A percentile compares a stretch with the other conserved stretches of the same genome.
Evolutionary conservation across 2,329 filamentous ascomycete species (phyloP).

Genomic region (Fusarium sarcochroum): DNA sequence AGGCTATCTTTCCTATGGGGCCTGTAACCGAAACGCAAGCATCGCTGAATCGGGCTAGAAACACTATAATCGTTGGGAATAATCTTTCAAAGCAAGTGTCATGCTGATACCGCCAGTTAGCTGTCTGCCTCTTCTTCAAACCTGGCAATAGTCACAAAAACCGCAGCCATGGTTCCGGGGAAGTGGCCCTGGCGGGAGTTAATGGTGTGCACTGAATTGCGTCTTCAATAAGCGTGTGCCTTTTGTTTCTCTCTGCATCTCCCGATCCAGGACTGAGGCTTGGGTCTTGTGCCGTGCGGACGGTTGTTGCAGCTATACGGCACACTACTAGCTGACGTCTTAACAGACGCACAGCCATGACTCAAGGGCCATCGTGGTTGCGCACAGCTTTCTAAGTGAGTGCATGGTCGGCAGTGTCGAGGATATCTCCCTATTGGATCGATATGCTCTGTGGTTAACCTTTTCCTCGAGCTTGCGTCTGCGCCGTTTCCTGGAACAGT

Average conservation of each 20-base stretch:
- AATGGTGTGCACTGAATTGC: constrained; percentile 40
- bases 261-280: constrained; percentile 37
- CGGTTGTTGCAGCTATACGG: constrained; percentile 4
- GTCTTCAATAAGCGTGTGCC: constrained; percentile 10
- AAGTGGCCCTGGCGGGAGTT: constrained; percentile 43
- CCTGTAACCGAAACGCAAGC: constrained; percentile 36
- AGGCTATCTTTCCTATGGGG: constrained; percentile 39
- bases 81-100: constrained; percentile 39
- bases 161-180: constrained; percentile 39
- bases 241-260: constrained; percentile 24
- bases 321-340: constrained; percentile 44
- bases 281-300: constrained; percentile 36
- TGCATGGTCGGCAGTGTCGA: constrained; percentile 38
- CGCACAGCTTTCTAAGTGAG: constrained; percentile 31
- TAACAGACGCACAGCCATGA: constrained; percentile 43
- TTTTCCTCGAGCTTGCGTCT: constrained; percentile 39
- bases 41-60: constrained; percentile 41
- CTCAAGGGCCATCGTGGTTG: constrained; percentile 36
- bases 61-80: constrained; percentile 28
- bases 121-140: neutral
- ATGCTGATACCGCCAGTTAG: constrained; percentile 22
- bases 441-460: constrained; percentile 29
- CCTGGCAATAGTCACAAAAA: constrained; percentile 18
- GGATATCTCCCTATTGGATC: constrained; percentile 45
- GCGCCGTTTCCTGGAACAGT: constrained; percentile 35